Percentiles rank a stretch among this genome's conserved stretches.
These are phyloP conservation scores for Kodamaea alishanica DNA, from an alignment of 1,139 yeast genomes.

Conservation along the genomic window DNA sequence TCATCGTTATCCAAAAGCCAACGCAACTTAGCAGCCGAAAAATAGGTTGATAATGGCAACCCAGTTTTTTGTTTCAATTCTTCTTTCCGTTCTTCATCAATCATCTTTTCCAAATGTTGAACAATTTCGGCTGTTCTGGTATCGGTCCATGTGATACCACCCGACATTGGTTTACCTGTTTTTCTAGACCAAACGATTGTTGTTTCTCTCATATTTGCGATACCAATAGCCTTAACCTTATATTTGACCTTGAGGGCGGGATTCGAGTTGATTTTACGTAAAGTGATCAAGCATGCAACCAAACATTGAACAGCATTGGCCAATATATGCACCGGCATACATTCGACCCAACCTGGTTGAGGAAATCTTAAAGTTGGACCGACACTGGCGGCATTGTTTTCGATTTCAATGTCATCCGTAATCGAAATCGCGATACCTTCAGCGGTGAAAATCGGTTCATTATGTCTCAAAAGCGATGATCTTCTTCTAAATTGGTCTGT, in stretches of 20 bases:
- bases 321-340: conserved; percentile 82
- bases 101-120: conserved; percentile 55
- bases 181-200: conserved; percentile 83
- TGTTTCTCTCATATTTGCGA: conserved; percentile 95
- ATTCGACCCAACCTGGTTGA: conserved; percentile 90
- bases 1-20: conserved; percentile 86
- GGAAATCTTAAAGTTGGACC: conserved; percentile 74
- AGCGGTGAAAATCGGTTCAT: conserved; percentile 62
- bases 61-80: conserved; percentile 70
- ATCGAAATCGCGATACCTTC: conserved; percentile 69
- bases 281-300: conserved; percentile 57
- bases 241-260: conserved; percentile 49
- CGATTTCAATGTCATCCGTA: conserved; percentile 58
- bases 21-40: conserved; percentile 84
- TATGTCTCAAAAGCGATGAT: conserved; percentile 46
- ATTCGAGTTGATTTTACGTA: conserved; percentile 56
- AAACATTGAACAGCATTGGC: conserved; percentile 80
- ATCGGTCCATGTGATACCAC: conserved; percentile 96
- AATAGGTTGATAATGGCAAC: conserved; percentile 84
- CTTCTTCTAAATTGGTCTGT: conserved; percentile 52
- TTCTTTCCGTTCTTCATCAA: conserved; percentile 56
- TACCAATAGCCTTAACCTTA: conserved; percentile 64
- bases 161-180: conserved; percentile 79
- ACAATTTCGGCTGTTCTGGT: conserved; percentile 80
- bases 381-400: conserved; percentile 49